Conservation (phyloP, 2,329 filamentous ascomycete genomes). For the Graphiopsis chlorocephala region DNA sequence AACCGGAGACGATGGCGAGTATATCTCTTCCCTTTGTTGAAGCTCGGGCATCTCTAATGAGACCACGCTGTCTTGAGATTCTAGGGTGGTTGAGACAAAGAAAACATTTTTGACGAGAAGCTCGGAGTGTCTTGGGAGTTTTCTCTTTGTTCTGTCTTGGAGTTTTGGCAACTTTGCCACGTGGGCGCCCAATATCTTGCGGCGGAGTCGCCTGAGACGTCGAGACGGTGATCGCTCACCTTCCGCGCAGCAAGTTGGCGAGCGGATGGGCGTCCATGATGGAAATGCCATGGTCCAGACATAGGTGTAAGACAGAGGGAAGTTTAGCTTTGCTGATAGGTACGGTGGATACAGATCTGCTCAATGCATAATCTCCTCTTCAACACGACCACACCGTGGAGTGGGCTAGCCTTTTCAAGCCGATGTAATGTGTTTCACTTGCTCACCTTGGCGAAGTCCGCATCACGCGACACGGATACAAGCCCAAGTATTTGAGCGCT, state of each 20-base stretch:
- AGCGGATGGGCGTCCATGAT: background rate
- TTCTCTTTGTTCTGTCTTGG: background rate
- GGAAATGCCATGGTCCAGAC: background rate
- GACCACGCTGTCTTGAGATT: background rate
- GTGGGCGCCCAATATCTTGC: background rate
- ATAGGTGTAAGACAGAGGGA: too few species aligned
- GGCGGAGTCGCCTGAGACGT: too few species aligned
- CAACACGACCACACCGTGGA: too few species aligned
- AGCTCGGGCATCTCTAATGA: background rate
- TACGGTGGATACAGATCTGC: too few species aligned
- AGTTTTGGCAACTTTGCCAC: background rate
- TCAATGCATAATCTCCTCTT: too few species aligned
- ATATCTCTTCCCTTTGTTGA: background rate
- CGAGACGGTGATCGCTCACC: too few species aligned
- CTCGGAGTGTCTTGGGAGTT: background rate
- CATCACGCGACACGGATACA: too few species aligned
- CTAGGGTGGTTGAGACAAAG: background rate
- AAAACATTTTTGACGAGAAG: background rate
- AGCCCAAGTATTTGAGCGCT: too few species aligned
- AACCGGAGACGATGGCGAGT: background rate
- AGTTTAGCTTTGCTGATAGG: too few species aligned
- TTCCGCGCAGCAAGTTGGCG: background rate
- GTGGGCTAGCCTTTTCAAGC: too few species aligned
- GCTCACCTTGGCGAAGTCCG: too few species aligned
- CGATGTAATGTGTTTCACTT: too few species aligned